Conservation (phyloP, 2,329 filamentous ascomycete species). For the Aspergillus spinulosporus region DNA sequence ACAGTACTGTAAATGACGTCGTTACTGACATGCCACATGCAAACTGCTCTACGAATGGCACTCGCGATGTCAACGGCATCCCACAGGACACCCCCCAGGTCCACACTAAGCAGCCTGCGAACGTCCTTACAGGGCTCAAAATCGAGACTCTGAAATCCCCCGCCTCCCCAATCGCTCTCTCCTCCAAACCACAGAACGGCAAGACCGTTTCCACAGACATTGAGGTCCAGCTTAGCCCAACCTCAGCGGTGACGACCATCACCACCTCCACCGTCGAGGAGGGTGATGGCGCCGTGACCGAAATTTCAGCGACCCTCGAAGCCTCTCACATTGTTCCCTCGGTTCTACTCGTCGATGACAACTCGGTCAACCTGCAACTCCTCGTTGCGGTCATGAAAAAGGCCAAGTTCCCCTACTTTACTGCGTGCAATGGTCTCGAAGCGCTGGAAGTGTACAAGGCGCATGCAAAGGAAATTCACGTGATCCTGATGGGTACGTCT, state of each 20-base stretch:
- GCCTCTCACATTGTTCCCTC: conserved; percentile 2
- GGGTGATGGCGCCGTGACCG: background rate
- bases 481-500: conserved; percentile 13
- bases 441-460: conserved; percentile 6
- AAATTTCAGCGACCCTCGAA: conserved; percentile 2
- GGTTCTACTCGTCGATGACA: conserved; percentile 13
- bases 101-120: background rate
- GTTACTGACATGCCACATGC: background rate
- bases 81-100: too few relatives aligned
- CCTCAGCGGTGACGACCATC: background rate
- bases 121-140: background rate
- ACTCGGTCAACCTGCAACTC: conserved; percentile 13
- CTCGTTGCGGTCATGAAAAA: conserved; percentile 16
- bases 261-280: background rate
- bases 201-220: background rate
- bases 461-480: conserved; percentile 2
- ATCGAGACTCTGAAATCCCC: background rate
- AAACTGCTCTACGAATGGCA: too few relatives aligned
- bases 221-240: background rate
- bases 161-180: background rate
- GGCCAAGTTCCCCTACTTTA: conserved; percentile 1
- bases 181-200: background rate
- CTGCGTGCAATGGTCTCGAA: conserved; percentile 10
- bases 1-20: background rate
- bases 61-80: too few relatives aligned